These are phyloP conservation scores for Bipolaris sorokiniana DNA, from an alignment of 2,329 filamentous ascomycete species.

Conservation along the genomic window DNA sequence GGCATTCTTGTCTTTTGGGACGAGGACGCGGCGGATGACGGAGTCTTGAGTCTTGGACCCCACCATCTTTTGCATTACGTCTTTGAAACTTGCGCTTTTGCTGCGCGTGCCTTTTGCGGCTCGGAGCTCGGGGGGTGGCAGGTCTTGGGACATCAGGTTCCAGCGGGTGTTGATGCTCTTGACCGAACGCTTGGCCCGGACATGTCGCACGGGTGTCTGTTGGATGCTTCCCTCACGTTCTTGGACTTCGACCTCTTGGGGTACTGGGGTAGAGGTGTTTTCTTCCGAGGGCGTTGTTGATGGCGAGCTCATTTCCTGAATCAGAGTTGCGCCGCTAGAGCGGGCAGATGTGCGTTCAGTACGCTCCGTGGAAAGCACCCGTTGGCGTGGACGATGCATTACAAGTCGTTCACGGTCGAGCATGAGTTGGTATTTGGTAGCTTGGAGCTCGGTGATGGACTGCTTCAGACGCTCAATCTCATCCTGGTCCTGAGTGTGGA, in stretches of 20 bases:
- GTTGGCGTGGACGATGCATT: constrained; percentile 29
- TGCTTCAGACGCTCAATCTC: constrained; percentile 38
- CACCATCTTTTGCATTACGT: constrained; percentile 38
- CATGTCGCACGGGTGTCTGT: constrained; percentile 23
- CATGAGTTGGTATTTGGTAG: constrained; percentile 41
- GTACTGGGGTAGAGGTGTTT: constrained; percentile 15
- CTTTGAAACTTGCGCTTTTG: constrained; percentile 33
- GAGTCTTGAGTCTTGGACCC: constrained; percentile 20
- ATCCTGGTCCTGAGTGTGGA: constrained; percentile 29
- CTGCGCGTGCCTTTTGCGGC: constrained; percentile 18
- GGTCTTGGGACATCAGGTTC: constrained; percentile 30
- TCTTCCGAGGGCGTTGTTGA: constrained; percentile 24
- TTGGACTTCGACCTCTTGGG: constrained; percentile 6
- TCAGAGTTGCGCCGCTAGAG: constrained; percentile 43
- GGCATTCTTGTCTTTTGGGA: constrained; percentile 12
- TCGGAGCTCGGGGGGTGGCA: constrained; percentile 30
- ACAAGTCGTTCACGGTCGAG: constrained; percentile 41
- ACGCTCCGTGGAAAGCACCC: constrained; percentile 30
- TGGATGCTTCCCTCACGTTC: constrained; percentile 26
- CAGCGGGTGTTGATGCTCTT: constrained; percentile 17
- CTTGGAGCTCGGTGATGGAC: constrained; percentile 30
- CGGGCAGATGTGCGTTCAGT: constrained; percentile 31
- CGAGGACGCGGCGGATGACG: constrained; percentile 4
- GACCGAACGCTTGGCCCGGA: constrained; percentile 20
- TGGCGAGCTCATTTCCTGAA: constrained; percentile 29